Evolutionary conservation across 2,329 filamentous ascomycete species (phyloP), one percentile per base, ranked within the genome.

Genomic region (Hypomyces perniciosus): DNA sequence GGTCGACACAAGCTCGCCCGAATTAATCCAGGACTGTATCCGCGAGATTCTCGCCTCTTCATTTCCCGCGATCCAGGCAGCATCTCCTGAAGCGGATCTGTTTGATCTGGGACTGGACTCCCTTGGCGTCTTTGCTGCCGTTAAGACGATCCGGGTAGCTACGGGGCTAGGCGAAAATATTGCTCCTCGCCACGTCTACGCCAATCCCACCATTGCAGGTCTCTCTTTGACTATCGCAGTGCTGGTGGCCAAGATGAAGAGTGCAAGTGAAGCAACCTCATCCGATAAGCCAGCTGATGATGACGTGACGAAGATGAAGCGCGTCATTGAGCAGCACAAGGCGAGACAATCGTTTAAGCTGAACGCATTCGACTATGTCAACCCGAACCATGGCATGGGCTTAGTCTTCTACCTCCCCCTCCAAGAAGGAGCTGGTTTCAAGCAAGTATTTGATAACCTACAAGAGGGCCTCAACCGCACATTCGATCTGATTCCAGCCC

Each of bases 331-430:
- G 4, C 42, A 53, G 41, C 58, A 64, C 47, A 60, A 57, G 49
- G 56, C 59, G 2, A 62, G 62, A 4, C 62, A 61, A 34, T 63
- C 63, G 0, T 66, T 66, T 53, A 60, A 52, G 35, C 40, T 63
- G 29, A 62, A 61, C 30, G 46, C 68, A 2, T 60, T 68, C 8
- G 68, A 70, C 53, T 61, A 63, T 10, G 60, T 68, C 8, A 67
- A 62, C 45, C 57, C 59, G 0, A 66, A 66, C 35, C 57, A 59
- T 33, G 62, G 62, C 56, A 64, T 68, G 60, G 63, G 62, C 1
- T 49, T 64, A 10, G 51, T 58, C 9, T 59, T 71, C 9, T 71
- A 66, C 58, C 62, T 72, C n/a, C 58, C 69, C 0, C 56, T 72
- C 0, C 57, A 41, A 0, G 44, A 57, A 5, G 64, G 53, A 0